Conservation (phyloP, 345 rosid species). For the Euphorbia peplus region DNA sequence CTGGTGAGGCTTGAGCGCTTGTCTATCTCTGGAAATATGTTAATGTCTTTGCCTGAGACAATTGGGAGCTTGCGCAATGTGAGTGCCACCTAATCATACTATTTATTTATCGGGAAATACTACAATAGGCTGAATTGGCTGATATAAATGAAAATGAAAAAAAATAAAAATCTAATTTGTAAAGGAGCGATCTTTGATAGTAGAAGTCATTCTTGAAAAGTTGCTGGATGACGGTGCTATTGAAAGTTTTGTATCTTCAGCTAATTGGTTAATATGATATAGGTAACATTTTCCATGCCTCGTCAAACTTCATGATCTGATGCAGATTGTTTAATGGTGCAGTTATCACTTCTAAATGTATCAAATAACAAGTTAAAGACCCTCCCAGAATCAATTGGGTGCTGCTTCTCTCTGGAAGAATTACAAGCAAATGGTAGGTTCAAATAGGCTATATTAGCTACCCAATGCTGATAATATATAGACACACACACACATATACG, state of each 20-base stretch:
- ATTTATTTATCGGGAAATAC: not conserved
- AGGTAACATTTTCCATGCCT: slow-evolving; percentile 7
- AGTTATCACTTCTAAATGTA: slow-evolving; percentile 81
- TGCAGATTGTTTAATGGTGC: slow-evolving; percentile 36
- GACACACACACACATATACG: no score
- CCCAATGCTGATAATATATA: no score
- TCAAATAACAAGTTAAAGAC: slow-evolving; percentile 81
- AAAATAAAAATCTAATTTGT: not conserved
- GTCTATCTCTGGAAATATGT: slow-evolving; percentile 72
- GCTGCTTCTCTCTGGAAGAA: slow-evolving; percentile 93
- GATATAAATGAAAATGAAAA: not conserved
- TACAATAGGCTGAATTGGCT: not conserved
- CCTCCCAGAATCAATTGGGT: slow-evolving; percentile 96
- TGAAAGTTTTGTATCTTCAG: not conserved
- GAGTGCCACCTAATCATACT: slow-evolving; percentile 31
- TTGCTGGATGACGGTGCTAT: not conserved
- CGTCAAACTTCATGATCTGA: slow-evolving; percentile 13
- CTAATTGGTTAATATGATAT: not conserved
- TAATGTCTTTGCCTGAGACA: slow-evolving; percentile 73
- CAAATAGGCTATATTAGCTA: not conserved
- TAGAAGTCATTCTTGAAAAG: not conserved
- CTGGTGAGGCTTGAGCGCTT: slow-evolving; percentile 80
- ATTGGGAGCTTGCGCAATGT: slow-evolving; percentile 95
- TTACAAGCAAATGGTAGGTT: slow-evolving; percentile 78
- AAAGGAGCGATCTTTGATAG: not conserved